Evolutionary conservation across 1,139 yeast genomes (phyloP).

Genomic region (Taiozyma sp.): DNA sequence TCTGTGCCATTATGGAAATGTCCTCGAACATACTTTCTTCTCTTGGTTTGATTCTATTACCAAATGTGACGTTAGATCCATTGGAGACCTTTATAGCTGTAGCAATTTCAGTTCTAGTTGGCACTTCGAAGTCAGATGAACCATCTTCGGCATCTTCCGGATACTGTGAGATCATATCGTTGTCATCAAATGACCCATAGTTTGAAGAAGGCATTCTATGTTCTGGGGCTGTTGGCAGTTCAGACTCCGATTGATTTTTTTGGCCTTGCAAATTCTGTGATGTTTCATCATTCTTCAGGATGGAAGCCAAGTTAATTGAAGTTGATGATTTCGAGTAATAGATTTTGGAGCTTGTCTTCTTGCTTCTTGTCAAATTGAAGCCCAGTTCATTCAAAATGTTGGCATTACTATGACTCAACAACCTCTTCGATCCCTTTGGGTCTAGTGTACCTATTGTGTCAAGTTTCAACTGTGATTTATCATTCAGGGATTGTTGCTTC

Average conservation of each 20-base stretch:
- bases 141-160: slow-evolving; percentile 9
- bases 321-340: slow-evolving; percentile 27
- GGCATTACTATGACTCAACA: slow-evolving; percentile 30
- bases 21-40: slow-evolving; percentile 22
- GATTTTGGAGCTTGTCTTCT: slow-evolving; percentile 16
- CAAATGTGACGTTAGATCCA: slow-evolving; percentile 22
- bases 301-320: slow-evolving; percentile 36
- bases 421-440: slow-evolving; percentile 18
- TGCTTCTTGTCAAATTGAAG: slow-evolving; percentile 28
- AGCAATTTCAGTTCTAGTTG: slow-evolving; percentile 33
- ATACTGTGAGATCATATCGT: slow-evolving; percentile 5
- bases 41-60: slow-evolving; percentile 8
- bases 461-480: slow-evolving; percentile 6
- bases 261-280: background rate
- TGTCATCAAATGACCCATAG: slow-evolving; percentile 14
- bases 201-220: slow-evolving; percentile 19
- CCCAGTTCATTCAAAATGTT: slow-evolving; percentile 42
- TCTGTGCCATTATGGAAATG: slow-evolving; percentile 3
- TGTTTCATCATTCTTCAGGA: slow-evolving; percentile 19
- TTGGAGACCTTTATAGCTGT: slow-evolving; percentile 29
- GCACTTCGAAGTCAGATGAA: slow-evolving; percentile 23
- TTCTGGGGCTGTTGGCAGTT: slow-evolving; percentile 7
- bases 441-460: slow-evolving; percentile 17
- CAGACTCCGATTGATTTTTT: background rate
- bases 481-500: slow-evolving; percentile 2